Evolutionary conservation across 352 stramenopile genomes (phyloP), one percentile per base, ranked within the genome.

Genomic region (Phytopythium sindhum): DNA sequence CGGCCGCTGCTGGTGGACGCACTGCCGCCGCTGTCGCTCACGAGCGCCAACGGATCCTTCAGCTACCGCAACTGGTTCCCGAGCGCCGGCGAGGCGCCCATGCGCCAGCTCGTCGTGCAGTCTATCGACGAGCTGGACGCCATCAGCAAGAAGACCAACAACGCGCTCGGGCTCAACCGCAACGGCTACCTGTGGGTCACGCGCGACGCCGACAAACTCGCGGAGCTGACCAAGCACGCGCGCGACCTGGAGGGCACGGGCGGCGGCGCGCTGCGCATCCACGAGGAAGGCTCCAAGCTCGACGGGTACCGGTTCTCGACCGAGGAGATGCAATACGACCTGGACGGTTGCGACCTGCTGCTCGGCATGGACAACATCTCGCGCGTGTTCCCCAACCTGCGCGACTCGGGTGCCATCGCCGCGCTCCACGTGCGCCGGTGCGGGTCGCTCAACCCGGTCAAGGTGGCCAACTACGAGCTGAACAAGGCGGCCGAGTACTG

Each of bases 31-130:
- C 60, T 91, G 55, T 89, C 81, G 23, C 73, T 93, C 45, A 93
- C 84, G 23, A 93, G 84, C 67, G 81, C 81, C 11, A 90, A 90
- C 69, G 84, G 84, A 2, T 90, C 84, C 57, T 93, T 91, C 55
- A 90, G 81, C 69, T 93, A 93, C 62, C 81, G 84, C 70, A 90
- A 93, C 67, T 93, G 84, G 84, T 93, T 90, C 68, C 81, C 84
- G 19, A 88, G 81, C 44, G 73, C 88, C 1, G 80, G 77, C 1
- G 81, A 91, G 64, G 74, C 80, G 37, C 73, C 80, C 17, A 90
- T 90, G 73, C 70, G 80, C 50, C 77, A 85, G 64, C 65, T 93
- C 21, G 84, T 91, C 58, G 82, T 80, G 42, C 78, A 83, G 42
- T 91, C 80, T 10, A 91, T 93, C 53, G 77, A 93, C 60, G 74